Conservation (phyloP, 108 stramenopile species). For the Fistulifera pelliculosa region DNA sequence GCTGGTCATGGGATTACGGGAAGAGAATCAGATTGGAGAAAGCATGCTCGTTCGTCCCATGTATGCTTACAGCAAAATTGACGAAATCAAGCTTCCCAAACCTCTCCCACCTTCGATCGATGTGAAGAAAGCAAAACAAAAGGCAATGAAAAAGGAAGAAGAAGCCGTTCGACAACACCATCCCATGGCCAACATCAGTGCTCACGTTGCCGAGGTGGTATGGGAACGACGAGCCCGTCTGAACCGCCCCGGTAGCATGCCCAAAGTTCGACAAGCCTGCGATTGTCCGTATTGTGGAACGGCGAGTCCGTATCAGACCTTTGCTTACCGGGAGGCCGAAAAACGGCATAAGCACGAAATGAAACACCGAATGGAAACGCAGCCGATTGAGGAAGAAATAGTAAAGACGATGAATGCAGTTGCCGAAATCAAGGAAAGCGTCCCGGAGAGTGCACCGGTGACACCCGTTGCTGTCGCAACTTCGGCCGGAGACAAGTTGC, state of each 20-base stretch:
- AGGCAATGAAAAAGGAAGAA: neutral
- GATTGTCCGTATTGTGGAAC: slow-evolving; percentile 8
- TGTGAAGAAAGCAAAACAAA: slow-evolving; percentile 1
- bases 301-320: slow-evolving; percentile 9
- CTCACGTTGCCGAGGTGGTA: slow-evolving; percentile 5
- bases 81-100: slow-evolving; percentile 4
- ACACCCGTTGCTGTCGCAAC: too few relatives aligned
- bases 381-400: too few relatives aligned
- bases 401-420: too few relatives aligned
- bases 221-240: slow-evolving; percentile 5
- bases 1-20: slow-evolving; percentile 3
- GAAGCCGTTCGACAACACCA: neutral
- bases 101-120: slow-evolving; percentile 1
- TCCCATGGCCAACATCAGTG: slow-evolving; percentile 1
- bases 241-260: slow-evolving; percentile 5
- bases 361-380: too few relatives aligned
- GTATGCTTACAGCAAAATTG: slow-evolving; percentile 1
- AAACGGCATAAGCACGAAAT: slow-evolving; percentile 1
- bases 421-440: too few relatives aligned
- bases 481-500: too few relatives aligned
- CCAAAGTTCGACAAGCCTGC: slow-evolving; percentile 1
- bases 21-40: slow-evolving; percentile 2
- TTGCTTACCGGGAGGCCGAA: slow-evolving; percentile 4
- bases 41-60: slow-evolving; percentile 7
- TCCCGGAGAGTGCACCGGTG: too few relatives aligned